These are phyloP conservation scores for Coccomyxa sp. DNA, from an alignment of 139 green algal genomes.

Conservation along the genomic window DNA sequence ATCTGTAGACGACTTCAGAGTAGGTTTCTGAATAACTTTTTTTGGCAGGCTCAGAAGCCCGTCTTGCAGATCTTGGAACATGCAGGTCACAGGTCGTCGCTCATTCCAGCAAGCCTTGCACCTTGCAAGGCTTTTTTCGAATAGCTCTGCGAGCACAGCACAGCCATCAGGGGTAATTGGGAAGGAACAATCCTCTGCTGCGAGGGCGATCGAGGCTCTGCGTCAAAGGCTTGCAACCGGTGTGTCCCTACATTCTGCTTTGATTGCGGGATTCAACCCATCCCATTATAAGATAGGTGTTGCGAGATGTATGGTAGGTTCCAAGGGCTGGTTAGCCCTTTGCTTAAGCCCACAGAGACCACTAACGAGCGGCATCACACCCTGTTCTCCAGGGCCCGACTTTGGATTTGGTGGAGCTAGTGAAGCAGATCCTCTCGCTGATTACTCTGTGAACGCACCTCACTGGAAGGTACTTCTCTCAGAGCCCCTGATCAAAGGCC, in stretches of 20 bases:
- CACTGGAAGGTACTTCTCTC: conserved; percentile 58
- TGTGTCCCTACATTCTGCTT: neutral
- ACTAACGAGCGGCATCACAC: too few relatives aligned
- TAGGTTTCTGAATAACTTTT: too few relatives aligned
- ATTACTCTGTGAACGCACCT: conserved; percentile 81
- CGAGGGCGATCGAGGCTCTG: conserved; percentile 7
- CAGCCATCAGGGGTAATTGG: too few relatives aligned
- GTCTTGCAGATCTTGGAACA: neutral
- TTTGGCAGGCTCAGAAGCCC: too few relatives aligned
- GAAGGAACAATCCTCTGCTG: neutral
- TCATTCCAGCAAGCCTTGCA: neutral
- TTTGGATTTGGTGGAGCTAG: neutral
- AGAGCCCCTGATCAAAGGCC: neutral
- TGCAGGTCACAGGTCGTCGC: neutral
- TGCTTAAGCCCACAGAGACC: neutral
- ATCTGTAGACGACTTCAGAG: too few relatives aligned
- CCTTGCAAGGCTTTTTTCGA: neutral
- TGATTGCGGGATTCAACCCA: neutral
- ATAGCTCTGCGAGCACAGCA: neutral
- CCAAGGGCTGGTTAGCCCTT: neutral
- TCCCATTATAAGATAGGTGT: neutral
- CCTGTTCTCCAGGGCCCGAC: neutral
- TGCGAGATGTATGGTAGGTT: too few relatives aligned
- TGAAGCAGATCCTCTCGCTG: conserved; percentile 63
- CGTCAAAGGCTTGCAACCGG: conserved; percentile 12